Evolutionary conservation across 2,329 filamentous ascomycete genomes (phyloP), one percentile per base, ranked within the genome.

Genomic region (Phyllachora maydis): DNA sequence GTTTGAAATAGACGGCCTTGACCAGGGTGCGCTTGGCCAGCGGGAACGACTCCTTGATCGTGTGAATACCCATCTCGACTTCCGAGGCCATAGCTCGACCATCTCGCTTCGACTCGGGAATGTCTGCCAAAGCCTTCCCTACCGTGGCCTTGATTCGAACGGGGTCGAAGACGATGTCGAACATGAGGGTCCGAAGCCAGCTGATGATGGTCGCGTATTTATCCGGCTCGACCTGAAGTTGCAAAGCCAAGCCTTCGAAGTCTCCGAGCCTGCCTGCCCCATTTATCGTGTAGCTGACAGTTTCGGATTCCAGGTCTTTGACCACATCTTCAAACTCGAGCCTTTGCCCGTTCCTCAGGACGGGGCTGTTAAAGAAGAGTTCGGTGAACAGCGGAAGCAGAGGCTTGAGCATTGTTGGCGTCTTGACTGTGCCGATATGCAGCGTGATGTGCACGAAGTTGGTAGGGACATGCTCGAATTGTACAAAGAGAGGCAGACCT

Each of bases 361-460:
- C 72, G 3, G 85, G 88, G 0, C 82, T 81, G 41, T 81, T 85
- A 58, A 95, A 98, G 54, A 95, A 92, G 40, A 85, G 88, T 40
- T 83, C 78, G 15, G 70, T 71, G 40, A 91, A 95, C 19, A 95
- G 60, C 3, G 73, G 63, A 22, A 95, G 56, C 12, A 98, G 50
- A 4, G 88, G 88, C 41, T 85, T 82, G 28, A 85, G 61, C 32
- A 83, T 65, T n/a, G 75, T 61, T 0, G 83, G 79, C 1, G 93
- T 56, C 16, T 66, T 56, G 2, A 69, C 63, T 1, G 82, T 91
- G 24, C 79, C 79, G 23, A 95, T 56, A 26, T 88, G 67, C 12
- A 95, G 49, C 22, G 68, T 73, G 28, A 95, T 62, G 35, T 85
- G 75, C 5, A 91, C 81, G 43, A 98, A 98, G 40, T 81, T 91